phyloP scores from a whole-genome alignment of 2,329 filamentous ascomycete genomes.

The Clarireedia sp. region DNA sequence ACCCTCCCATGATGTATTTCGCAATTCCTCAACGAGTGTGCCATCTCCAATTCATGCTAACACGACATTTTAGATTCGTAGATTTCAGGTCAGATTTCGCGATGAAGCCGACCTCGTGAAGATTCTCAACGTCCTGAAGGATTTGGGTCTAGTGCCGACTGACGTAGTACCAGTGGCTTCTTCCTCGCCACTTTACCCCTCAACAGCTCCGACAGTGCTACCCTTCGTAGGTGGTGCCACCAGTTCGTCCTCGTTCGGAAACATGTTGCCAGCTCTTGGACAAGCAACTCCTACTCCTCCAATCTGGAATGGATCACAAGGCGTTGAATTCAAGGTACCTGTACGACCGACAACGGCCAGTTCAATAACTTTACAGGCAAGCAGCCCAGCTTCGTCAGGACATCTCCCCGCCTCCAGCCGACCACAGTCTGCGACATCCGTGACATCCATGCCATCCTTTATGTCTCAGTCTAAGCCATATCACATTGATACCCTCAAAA shows the following conservation, averaged over 20 bases:
- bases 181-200: neutral
- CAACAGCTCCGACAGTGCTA: neutral
- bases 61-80: constrained; percentile 30
- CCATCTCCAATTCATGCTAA: neutral
- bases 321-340: constrained; percentile 18
- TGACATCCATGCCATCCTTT: constrained; percentile 5
- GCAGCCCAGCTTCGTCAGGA: neutral
- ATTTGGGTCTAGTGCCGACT: constrained; percentile 30
- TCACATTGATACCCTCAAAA: neutral
- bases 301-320: neutral
- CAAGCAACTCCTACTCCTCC: neutral
- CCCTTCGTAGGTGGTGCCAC: neutral
- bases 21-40: neutral
- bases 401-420: neutral
- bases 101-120: constrained; percentile 30
- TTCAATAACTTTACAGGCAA: constrained; percentile 6
- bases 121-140: constrained; percentile 23
- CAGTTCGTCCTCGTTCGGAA: neutral
- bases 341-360: constrained; percentile 11
- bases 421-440: constrained; percentile 9
- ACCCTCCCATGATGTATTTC: constrained; percentile 19
- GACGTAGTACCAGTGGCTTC: constrained; percentile 10
- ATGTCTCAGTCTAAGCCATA: constrained; percentile 6
- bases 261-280: neutral
- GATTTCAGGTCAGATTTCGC: constrained; percentile 37